These are phyloP conservation scores for Sparassis latifolia DNA, from an alignment of 1,284 basidiomycete genomes.

Conservation along the genomic window DNA sequence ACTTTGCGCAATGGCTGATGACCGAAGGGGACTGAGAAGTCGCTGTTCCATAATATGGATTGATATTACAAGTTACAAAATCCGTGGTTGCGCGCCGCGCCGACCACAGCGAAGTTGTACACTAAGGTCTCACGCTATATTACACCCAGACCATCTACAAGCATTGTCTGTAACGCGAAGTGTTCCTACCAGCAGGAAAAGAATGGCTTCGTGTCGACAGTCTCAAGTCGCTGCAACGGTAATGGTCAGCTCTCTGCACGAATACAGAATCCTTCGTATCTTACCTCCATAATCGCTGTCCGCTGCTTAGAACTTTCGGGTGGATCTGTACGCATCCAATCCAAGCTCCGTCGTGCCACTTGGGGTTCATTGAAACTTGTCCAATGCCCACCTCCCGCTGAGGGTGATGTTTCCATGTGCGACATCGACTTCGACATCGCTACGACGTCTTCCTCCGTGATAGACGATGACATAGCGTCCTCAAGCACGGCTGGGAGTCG, in stretches of 20 bases:
- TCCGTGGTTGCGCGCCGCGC: too few species aligned
- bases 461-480: constrained; percentile 33
- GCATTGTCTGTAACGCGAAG: too few species aligned
- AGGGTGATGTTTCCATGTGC: constrained; percentile 46
- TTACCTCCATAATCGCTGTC: constrained; percentile 65
- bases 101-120: constrained; percentile 7
- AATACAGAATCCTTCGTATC: constrained; percentile 13
- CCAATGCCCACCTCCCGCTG: constrained; percentile 8
- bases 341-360: constrained; percentile 39
- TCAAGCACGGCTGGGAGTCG: constrained; percentile 49
- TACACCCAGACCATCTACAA: background rate
- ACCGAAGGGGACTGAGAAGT: constrained; percentile 58
- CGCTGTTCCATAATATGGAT: background rate
- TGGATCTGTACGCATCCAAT: constrained; percentile 60
- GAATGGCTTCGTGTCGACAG: constrained; percentile 57
- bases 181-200: constrained; percentile 59
- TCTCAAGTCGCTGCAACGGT: constrained; percentile 58
- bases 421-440: constrained; percentile 71
- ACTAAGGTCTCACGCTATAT: constrained; percentile 3
- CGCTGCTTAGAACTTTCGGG: constrained; percentile 41
- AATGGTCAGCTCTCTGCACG: background rate
- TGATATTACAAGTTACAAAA: background rate
- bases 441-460: constrained; percentile 68
- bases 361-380: constrained; percentile 15
- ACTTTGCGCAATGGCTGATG: constrained; percentile 85